phyloP scores from a whole-genome alignment of 768 basidiomycete genomes.

The Calocybe indica region DNA sequence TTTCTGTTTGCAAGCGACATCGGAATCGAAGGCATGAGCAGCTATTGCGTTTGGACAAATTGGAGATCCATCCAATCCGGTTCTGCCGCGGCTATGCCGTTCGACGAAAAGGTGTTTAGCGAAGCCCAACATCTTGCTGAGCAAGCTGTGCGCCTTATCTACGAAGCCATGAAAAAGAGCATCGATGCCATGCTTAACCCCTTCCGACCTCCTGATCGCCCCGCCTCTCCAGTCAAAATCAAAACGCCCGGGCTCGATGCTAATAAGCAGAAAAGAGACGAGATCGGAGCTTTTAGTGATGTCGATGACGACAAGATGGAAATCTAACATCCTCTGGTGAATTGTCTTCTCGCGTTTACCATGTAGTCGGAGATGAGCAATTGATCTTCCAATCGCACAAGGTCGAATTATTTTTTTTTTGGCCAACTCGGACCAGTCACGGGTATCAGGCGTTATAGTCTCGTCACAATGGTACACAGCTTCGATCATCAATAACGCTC shows the following conservation, averaged over 20 bases:
- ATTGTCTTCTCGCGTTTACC: background rate
- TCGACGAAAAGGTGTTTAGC: conserved; percentile 23
- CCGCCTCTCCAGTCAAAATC: background rate
- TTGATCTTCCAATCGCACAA: no score
- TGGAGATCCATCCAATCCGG: conserved; percentile 30
- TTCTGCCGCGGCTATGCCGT: background rate
- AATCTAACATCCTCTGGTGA: conserved; percentile 18
- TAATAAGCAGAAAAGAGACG: conserved; percentile 4
- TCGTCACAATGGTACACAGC: no score
- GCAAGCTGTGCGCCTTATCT: conserved; percentile 39
- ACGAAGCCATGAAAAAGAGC: conserved; percentile 39
- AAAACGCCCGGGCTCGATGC: background rate
- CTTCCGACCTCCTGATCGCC: background rate
- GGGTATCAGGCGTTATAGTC: no score
- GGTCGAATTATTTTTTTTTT: no score
- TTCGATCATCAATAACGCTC: no score
- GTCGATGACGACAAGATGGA: conserved; percentile 37
- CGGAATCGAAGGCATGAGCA: conserved; percentile 6
- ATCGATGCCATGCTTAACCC: conserved; percentile 27
- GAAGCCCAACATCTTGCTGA: conserved; percentile 46
- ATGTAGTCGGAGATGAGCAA: no score
- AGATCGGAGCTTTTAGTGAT: conserved; percentile 20
- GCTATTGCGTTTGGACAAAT: conserved; percentile 49
- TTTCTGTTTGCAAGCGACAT: conserved; percentile 42
- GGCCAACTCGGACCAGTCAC: no score